Conservation (phyloP, 805 yeast genomes). For the Metschnikowia amazonensis region DNA sequence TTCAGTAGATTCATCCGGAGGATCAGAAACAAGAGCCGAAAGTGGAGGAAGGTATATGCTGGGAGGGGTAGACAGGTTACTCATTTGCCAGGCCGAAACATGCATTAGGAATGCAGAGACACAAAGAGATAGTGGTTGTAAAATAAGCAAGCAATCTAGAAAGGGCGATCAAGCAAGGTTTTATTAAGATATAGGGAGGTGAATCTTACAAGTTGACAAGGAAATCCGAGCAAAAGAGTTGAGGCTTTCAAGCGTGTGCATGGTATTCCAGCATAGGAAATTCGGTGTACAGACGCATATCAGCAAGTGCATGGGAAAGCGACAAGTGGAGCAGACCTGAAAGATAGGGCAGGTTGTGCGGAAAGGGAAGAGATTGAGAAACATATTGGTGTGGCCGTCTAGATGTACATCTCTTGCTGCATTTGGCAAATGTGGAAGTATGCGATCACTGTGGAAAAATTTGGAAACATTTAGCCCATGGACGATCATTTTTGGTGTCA, state of each 20-base stretch:
- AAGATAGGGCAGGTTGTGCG: not conserved
- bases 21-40: not conserved
- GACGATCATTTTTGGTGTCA: too few relatives aligned
- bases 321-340: constrained; percentile 1
- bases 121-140: not conserved
- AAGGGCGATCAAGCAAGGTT: not conserved
- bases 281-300: not conserved
- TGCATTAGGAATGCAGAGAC: not conserved
- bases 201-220: not conserved
- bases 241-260: not conserved
- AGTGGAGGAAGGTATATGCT: not conserved
- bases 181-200: not conserved
- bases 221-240: not conserved
- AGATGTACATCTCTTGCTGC: too few relatives aligned
- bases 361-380: too few relatives aligned
- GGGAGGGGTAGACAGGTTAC: not conserved
- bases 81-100: not conserved
- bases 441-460: too few relatives aligned
- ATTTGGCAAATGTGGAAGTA: too few relatives aligned
- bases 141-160: not conserved
- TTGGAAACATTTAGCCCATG: too few relatives aligned
- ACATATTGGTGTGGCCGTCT: too few relatives aligned
- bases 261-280: constrained; percentile 1
- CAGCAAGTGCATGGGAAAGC: not conserved
- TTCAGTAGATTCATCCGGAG: not conserved